A percentile compares a stretch with the other conserved stretches of the same genome.
Conservation (phyloP, 2,329 filamentous ascomycete genomes). For the Aspergillus uvarum region DNA sequence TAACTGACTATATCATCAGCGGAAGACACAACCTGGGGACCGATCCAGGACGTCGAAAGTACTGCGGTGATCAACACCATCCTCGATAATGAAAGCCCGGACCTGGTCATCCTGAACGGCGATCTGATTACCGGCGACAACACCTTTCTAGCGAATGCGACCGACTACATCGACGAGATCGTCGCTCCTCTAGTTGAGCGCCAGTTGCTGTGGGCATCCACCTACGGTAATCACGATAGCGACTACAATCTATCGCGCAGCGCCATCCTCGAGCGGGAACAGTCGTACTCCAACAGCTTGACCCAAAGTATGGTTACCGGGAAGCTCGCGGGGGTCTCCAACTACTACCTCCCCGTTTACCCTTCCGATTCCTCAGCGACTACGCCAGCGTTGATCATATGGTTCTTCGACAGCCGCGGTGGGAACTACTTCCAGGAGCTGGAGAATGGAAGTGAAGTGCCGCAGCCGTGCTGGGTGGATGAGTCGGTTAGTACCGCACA, state of each 20-base stretch:
- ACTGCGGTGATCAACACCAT: constrained; percentile 58
- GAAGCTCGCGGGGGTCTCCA: constrained; percentile 47
- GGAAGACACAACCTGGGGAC: constrained; percentile 21
- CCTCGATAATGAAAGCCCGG: constrained; percentile 56
- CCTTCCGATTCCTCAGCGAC: constrained; percentile 35
- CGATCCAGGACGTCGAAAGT: constrained; percentile 56
- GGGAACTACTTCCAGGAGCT: constrained; percentile 52
- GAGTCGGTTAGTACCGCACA: constrained; percentile 25
- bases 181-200: constrained; percentile 58
- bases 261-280: constrained; percentile 44
- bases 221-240: constrained; percentile 71
- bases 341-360: constrained; percentile 57
- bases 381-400: constrained; percentile 52
- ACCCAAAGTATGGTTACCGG: constrained; percentile 48
- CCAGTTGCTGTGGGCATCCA: constrained; percentile 62
- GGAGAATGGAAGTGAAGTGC: constrained; percentile 25
- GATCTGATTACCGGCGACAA: constrained; percentile 71
- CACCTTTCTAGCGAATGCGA: constrained; percentile 54
- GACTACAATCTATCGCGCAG: constrained; percentile 57
- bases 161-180: constrained; percentile 59
- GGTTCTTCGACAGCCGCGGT: constrained; percentile 70
- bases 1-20: constrained; percentile 22
- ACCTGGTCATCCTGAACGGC: constrained; percentile 68
- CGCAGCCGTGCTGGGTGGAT: constrained; percentile 48
- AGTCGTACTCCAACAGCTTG: constrained; percentile 34